Conservation (phyloP, 2,329 filamentous ascomycete genomes). For the Hypoxylon sp. region DNA sequence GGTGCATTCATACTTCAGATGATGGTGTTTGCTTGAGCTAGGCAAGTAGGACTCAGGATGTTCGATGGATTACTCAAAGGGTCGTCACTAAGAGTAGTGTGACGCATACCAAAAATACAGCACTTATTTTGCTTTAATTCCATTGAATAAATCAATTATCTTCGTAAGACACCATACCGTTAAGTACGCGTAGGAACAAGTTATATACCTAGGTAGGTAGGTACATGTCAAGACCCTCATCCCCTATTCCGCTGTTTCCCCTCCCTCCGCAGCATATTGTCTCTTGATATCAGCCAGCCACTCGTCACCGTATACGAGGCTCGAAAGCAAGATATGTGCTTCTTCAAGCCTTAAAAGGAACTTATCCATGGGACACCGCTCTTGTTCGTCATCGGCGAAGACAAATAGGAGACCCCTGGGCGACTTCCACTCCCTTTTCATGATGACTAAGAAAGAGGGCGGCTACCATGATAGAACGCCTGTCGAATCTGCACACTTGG, state of each 20-base stretch:
- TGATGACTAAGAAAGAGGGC: slow-evolving; percentile 3
- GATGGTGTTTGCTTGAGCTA: too few species aligned
- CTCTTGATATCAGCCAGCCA: not conserved
- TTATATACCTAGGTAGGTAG: too few species aligned
- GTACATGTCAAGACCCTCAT: not conserved
- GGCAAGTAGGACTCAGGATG: too few species aligned
- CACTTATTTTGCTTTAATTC: too few species aligned
- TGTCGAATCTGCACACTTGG: not conserved
- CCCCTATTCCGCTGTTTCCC: not conserved
- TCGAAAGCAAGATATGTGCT: not conserved
- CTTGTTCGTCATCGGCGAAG: not conserved
- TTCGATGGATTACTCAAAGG: too few species aligned
- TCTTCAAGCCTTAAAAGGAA: slow-evolving; percentile 9
- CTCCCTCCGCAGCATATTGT: not conserved
- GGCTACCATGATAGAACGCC: not conserved
- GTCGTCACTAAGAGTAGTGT: too few species aligned
- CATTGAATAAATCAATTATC: too few species aligned
- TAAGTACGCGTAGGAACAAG: too few species aligned
- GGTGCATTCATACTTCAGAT: not conserved
- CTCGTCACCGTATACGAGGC: not conserved
- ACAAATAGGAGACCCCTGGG: slow-evolving; percentile 5
- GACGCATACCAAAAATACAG: too few species aligned
- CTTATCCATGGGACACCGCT: slow-evolving; percentile 5
- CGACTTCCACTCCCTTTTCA: slow-evolving; percentile 10
- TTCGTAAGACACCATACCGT: too few species aligned